Conservation (phyloP, 2,329 filamentous ascomycete genomes). For the Alternaria sp. region DNA sequence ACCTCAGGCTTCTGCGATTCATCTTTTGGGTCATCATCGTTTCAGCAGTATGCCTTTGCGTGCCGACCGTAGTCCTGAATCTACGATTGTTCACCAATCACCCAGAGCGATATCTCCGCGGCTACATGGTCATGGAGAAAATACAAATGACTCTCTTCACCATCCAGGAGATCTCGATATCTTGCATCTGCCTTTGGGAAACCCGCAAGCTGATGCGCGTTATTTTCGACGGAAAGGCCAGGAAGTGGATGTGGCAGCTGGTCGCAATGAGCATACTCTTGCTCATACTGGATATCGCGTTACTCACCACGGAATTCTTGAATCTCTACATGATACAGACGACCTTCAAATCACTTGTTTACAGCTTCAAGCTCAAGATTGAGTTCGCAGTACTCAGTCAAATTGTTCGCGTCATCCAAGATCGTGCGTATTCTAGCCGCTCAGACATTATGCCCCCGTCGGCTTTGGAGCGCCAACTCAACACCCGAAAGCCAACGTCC, state of each 20-base stretch:
- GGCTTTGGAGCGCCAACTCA: background rate
- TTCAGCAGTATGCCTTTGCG: conserved; percentile 42
- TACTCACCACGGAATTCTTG: conserved; percentile 17
- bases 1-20: conserved; percentile 23
- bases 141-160: conserved; percentile 50
- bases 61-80: conserved; percentile 54
- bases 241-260: conserved; percentile 21
- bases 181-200: conserved; percentile 57
- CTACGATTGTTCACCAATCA: conserved; percentile 30
- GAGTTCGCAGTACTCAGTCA: conserved; percentile 59
- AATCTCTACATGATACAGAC: conserved; percentile 26
- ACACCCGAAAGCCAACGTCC: background rate
- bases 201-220: conserved; percentile 38
- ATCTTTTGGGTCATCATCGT: conserved; percentile 62
- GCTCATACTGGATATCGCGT: conserved; percentile 15
- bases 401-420: conserved; percentile 5
- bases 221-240: conserved; percentile 10
- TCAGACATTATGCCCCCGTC: background rate
- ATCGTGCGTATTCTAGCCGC: background rate
- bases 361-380: conserved; percentile 56
- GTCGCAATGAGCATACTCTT: conserved; percentile 19
- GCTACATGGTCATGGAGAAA: conserved; percentile 42
- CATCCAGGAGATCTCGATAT: conserved; percentile 43
- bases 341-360: conserved; percentile 47
- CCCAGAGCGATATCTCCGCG: conserved; percentile 7